Evolutionary conservation across 2,329 filamentous ascomycete genomes (phyloP), one percentile per base, ranked within the genome.

Genomic region (Nothomitra cinnamomea): DNA sequence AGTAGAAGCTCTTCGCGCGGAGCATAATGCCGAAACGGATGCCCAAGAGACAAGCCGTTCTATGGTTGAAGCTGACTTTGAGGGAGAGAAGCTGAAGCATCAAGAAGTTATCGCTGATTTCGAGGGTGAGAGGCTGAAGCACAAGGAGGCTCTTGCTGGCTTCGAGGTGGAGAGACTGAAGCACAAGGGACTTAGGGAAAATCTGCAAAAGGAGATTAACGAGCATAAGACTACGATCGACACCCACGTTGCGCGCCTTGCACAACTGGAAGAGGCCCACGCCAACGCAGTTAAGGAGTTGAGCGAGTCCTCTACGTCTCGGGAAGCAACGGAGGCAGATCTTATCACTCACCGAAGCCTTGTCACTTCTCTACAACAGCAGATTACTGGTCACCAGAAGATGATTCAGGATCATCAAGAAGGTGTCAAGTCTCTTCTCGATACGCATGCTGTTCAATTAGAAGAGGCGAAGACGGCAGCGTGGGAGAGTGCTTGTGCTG

Each of bases 201-300:
- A 72, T 45, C 68, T 95, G 42, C 83, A 85, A 57, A 74, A 69
- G 56, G 83, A 94, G 63, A 82, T 95, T 53, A 80, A 89, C 52
- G 81, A 87, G 63, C 88, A 94, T 69, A 89, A 85, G 68, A 70
- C 75, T 2, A 78, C 85, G 38, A 82, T 94, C 60, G 75, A 77
- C 57, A 75, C 72, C 58, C 86, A 89, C 60, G 72, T 80, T 12
- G 64, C 75, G 40, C 85, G 82, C 60, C 80, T 95, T 28, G 74
- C 80, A 2, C 78, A 85, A 58, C 73, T 95, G 13, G 87, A 95
- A 66, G 70, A 81, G 58, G 78, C 82, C 2, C 83, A 94, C 63
- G 66, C 76, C 32, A 74, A 75, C 24, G 77, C 84, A 51, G 78
- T 80, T 61, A 78, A 86, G 40, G 76, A 83, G 53, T 76, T 82